A percentile compares a stretch with the other conserved stretches of the same genome.
Conservation (phyloP, 1,284 basidiomycete genomes). For the Leccinum angustisporum region DNA sequence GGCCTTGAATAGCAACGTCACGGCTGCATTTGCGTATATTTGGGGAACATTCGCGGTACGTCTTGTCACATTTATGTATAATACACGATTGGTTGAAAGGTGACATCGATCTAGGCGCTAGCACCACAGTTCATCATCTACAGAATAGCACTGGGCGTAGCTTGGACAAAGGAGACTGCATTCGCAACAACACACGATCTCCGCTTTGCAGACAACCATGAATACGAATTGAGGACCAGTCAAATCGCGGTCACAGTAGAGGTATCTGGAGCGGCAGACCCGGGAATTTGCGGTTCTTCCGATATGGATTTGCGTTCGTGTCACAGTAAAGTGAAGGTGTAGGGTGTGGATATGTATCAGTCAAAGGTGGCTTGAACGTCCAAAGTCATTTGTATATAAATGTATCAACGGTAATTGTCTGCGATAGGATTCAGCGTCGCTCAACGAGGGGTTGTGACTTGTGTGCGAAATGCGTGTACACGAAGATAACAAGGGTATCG, state of each 20-base stretch:
- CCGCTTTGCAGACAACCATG: background rate
- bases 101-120: slow-evolving; percentile 2
- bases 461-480: background rate
- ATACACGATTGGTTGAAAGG: background rate
- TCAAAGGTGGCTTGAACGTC: background rate
- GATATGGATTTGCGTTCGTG: background rate
- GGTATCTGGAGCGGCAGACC: background rate
- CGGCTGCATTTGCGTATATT: background rate
- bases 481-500: background rate
- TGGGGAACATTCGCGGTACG: slow-evolving; percentile 6
- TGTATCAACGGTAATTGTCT: background rate
- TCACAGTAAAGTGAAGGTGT: background rate
- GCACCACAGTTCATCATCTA: slow-evolving; percentile 11
- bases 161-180: slow-evolving; percentile 3
- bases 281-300: background rate
- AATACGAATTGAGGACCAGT: background rate
- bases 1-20: background rate
- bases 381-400: background rate
- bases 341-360: background rate
- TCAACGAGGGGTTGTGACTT: background rate
- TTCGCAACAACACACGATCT: background rate
- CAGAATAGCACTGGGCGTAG: slow-evolving; percentile 3
- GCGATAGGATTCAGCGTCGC: background rate
- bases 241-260: background rate
- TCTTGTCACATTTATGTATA: background rate